Base-by-base conservation (phyloP, 441 rosid genomes). In the Iberis amara region DNA sequence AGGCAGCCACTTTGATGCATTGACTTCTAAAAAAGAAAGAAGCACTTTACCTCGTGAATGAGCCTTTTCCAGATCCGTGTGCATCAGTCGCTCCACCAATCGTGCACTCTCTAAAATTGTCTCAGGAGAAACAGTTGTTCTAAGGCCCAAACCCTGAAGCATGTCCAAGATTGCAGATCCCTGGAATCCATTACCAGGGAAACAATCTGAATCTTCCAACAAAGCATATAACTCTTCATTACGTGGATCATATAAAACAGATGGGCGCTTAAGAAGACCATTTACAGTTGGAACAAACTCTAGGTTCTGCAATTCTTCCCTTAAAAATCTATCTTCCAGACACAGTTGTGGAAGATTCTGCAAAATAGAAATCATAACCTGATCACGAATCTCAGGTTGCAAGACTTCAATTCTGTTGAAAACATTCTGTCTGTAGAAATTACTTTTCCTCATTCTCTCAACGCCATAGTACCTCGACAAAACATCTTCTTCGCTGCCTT, bases 1-100 rank as follows among this genome's bases (percentile, higher is more conserved):
- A 37, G 94, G 88, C 15, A 81, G 64, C 99, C 96, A 92, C 73
- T 89, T 92, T 73, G 86, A 66, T 28, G 99, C 94, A 76, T 86
- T 82, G 51, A 79, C 92, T 75, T 92, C 99, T 57, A 92, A 71
- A 78, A 79, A 92, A 24, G 96, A 86, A 52, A 92, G 87, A 68
- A 92, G 88, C 52, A 88, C 80, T 73, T 84, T 82, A 60, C 88
- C 96, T 69, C 80, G 79, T 38, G 79, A 71, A 65, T 75, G 79
- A 69, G 96, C 95, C 72, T 76, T 86, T 61, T 73, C 77, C 56
- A 73, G 81, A 79, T 92, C 88, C 47, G 64, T 79, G 62, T 68
- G 89, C 86, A 81, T 75, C 58, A 80, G 47, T 52, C 55, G 69
- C 69, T 89, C 99, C 40, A 92, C 81, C 76, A 76, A 80, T 45